These are phyloP conservation scores for sorghum (Sorghum bicolor) DNA, from an alignment of 176 grass and related monocot species.

Conservation along the genomic window Sorghum_bicolor_NCBIv3 NC_012871.2:54584001-54584500, in stretches of 20 bases:
- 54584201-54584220: neutral
- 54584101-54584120: neutral
- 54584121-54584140: neutral
- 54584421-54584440: conserved; percentile 75
- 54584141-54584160: neutral
- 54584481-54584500: conserved; percentile 51
- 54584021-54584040: neutral
- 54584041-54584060: neutral
- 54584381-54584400: conserved; percentile 56
- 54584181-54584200: neutral
- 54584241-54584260: neutral
- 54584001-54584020: neutral
- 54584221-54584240: neutral
- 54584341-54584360: neutral
- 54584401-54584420: conserved; percentile 76
- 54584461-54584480: conserved; percentile 62
- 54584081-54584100: neutral
- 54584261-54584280: neutral
- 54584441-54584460: conserved; percentile 58
- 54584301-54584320: neutral
- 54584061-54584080: neutral
- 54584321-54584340: neutral
- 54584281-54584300: neutral
- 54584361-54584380: neutral
- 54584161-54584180: neutral